Evolutionary conservation across 1,284 basidiomycete genomes (phyloP), one percentile per base, ranked within the genome.

Genomic region (Neonothopanus nambi): DNA sequence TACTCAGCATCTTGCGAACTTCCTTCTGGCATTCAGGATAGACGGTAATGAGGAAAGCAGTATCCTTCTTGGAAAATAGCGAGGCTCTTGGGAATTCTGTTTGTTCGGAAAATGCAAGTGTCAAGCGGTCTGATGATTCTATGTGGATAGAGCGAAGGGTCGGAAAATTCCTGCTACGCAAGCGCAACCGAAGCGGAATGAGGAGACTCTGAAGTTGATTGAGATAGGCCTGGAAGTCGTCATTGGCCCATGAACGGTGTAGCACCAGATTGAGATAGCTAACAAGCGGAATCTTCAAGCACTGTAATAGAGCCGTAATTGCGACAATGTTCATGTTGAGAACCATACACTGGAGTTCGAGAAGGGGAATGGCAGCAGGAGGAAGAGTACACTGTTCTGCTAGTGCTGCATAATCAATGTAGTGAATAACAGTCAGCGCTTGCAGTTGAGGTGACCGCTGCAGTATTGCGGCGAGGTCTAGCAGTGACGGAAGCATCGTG

Each of bases 391-490:
- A n/a, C n/a, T 17, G 20, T 20, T 20, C 17, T 15, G 18, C 13
- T 3, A 20, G 3, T 13, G 15, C 23, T 12, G 23, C 13, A 15
- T 15, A 8, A 12, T 15, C 15, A n/a, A 43, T 38, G 38, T 48
- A 54, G 45, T 41, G 33, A 9, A 24, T 17, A 26, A 54, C 15
- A 6, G 30, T 41, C 17, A 54, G 37, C 9, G 17, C 28, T 18
- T 43, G 52, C 15, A 54, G 38, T 5, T 17, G n/a, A 2, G 52
- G 52, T 3, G 46, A 54, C 15, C 20, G 38, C 26, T 30, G 11
- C 13, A 54, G 6, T 15, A 48, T 47, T 18, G 18, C 4, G 21
- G 28, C 20, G 20, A 54, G 21, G 13, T 54, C 52, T 23, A 20
- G 11, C n/a, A 54, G 26, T 11, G 36, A 45, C 9, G 46, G 46